Conservation (phyloP, 2,329 filamentous ascomycete species). For the Ascocoryne sarcoides region DNA sequence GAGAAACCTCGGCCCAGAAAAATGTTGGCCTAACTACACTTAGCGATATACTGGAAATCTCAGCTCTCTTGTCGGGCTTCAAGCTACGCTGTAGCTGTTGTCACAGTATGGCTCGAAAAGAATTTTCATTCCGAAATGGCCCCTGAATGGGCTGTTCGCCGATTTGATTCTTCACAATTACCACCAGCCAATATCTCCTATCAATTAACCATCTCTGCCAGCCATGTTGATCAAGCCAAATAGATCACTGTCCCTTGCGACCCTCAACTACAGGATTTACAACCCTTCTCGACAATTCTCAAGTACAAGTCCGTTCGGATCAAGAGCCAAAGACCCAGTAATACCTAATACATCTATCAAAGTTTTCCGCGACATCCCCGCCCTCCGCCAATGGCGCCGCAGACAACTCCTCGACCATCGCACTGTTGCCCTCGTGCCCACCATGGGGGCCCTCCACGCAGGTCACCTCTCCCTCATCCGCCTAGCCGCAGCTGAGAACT, state of each 20-base stretch:
- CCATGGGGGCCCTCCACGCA: constrained; percentile 94
- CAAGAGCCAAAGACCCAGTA: constrained; percentile 10
- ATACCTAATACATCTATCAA: constrained; percentile 53
- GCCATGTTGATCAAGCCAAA: not conserved
- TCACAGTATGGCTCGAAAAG: not conserved
- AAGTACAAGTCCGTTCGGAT: not conserved
- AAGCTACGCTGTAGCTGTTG: not conserved
- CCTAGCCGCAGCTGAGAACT: constrained; percentile 73
- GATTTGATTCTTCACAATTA: no score
- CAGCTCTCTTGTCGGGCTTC: constrained; percentile 19
- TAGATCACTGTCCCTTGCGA: not conserved
- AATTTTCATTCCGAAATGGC: not conserved
- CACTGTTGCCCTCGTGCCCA: constrained; percentile 82
- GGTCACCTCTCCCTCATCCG: constrained; percentile 84
- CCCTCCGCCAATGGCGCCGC: constrained; percentile 61
- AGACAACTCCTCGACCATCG: constrained; percentile 57
- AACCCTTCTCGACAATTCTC: not conserved
- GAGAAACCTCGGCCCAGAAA: not conserved
- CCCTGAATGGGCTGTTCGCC: not conserved
- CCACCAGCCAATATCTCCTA: not conserved
- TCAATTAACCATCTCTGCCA: not conserved
- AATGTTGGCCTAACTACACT: not conserved
- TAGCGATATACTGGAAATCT: not conserved
- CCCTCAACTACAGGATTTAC: not conserved
- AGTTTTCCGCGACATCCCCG: constrained; percentile 66